phyloP scores from a whole-genome alignment of 1,284 basidiomycete species.

The Coniferiporia weirii region DNA sequence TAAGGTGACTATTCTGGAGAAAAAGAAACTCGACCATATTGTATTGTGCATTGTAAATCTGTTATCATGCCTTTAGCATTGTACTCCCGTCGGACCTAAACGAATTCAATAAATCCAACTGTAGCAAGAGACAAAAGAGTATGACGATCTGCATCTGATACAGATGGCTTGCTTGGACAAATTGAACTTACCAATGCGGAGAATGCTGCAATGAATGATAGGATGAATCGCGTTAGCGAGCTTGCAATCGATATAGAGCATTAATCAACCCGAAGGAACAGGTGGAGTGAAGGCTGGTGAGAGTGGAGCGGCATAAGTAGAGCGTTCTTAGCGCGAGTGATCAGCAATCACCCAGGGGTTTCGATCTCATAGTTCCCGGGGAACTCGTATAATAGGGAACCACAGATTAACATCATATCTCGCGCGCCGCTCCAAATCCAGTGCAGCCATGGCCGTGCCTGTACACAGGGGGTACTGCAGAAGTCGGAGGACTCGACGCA shows the following conservation, averaged over 20 bases:
- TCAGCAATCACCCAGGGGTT: constrained; percentile 10
- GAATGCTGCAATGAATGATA: no score
- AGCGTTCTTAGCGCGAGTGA: neutral
- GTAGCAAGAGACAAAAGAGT: no score
- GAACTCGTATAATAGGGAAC: constrained; percentile 18
- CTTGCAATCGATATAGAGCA: no score
- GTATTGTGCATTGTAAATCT: constrained; percentile 12
- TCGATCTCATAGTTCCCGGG: constrained; percentile 11
- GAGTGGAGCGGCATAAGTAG: neutral
- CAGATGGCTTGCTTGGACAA: no score
- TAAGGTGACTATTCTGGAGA: neutral
- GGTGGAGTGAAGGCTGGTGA: no score
- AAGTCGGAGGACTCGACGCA: no score
- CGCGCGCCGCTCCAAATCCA: neutral
- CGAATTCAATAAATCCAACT: neutral
- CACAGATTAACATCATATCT: constrained; percentile 11
- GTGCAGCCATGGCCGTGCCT: no score
- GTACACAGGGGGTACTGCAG: neutral
- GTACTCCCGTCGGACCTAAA: neutral
- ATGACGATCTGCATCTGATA: no score
- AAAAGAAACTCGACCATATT: neutral
- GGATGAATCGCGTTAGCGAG: no score
- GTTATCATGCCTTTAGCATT: neutral
- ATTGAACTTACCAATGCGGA: no score
- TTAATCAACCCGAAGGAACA: no score